Evolutionary conservation across 2,329 filamentous ascomycete species (phyloP).

Genomic region (Aspergillus sp.): DNA sequence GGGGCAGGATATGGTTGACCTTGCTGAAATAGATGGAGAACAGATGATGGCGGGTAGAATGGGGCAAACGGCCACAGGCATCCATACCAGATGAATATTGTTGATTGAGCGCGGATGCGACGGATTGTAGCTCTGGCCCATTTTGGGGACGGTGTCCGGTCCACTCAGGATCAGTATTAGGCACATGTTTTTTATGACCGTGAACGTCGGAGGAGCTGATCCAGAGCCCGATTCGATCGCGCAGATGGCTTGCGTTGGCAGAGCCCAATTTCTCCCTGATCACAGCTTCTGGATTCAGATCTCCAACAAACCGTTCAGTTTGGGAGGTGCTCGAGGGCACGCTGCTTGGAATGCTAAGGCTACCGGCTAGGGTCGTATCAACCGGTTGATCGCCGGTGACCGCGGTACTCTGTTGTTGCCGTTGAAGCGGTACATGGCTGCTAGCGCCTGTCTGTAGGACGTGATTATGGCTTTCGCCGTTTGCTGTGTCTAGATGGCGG

Average conservation of each 20-base stretch:
- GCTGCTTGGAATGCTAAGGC: neutral
- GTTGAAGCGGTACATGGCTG: neutral
- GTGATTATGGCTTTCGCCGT: conserved; percentile 1
- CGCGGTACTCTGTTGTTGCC: neutral
- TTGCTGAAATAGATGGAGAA: conserved; percentile 39
- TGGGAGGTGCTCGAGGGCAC: conserved; percentile 3
- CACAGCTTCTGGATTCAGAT: conserved; percentile 44
- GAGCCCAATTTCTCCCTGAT: conserved; percentile 36
- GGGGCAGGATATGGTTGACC: conserved; percentile 41
- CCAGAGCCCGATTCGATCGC: conserved; percentile 37
- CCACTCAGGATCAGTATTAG: neutral
- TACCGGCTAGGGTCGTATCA: neutral
- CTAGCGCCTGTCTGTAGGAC: neutral
- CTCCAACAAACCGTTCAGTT: conserved; percentile 41
- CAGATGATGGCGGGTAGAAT: conserved; percentile 34
- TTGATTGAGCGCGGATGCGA: conserved; percentile 25
- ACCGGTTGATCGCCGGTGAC: too few species aligned
- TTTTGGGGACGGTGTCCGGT: conserved; percentile 3
- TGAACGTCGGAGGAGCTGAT: conserved; percentile 27
- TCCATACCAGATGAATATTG: conserved; percentile 28
- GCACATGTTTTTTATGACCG: conserved; percentile 6
- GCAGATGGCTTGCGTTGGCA: conserved; percentile 24
- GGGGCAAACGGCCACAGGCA: conserved; percentile 35
- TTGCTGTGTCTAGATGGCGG: conserved; percentile 26
- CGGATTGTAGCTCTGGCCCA: conserved; percentile 8